Evolutionary conservation across 139 green algal genomes (phyloP).

Genomic region (Deuterostichococcus epilithicus): DNA sequence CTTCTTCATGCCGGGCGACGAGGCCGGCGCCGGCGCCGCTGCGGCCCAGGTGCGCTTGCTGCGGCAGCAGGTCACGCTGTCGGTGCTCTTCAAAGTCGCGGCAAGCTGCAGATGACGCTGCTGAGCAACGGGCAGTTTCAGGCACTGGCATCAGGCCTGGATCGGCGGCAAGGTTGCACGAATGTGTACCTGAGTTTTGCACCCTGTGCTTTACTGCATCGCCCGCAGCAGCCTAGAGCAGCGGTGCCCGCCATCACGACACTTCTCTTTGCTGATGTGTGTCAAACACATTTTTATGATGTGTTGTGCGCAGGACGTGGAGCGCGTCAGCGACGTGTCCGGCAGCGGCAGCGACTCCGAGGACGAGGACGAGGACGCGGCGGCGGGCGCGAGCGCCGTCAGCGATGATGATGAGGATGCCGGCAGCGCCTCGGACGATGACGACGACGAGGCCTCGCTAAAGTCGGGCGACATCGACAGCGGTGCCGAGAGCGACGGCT

Average conservation of each 20-base stretch:
- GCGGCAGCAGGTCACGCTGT: too few relatives aligned
- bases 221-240: too few relatives aligned
- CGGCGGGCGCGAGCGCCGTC: neutral
- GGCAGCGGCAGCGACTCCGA: slow-evolving; percentile 7
- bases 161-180: too few relatives aligned
- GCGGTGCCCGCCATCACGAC: too few relatives aligned
- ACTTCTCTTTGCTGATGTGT: too few relatives aligned
- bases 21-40: slow-evolving; percentile 11
- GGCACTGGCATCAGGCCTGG: too few relatives aligned
- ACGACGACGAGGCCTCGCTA: slow-evolving; percentile 18
- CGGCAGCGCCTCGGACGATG: slow-evolving; percentile 11
- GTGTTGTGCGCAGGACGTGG: neutral
- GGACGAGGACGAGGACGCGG: slow-evolving; percentile 6
- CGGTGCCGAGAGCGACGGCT: slow-evolving; percentile 69
- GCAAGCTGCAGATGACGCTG: too few relatives aligned
- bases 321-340: neutral
- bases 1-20: slow-evolving; percentile 69
- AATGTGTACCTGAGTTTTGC: too few relatives aligned
- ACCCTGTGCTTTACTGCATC: too few relatives aligned
- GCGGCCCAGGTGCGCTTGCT: neutral
- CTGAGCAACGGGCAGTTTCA: too few relatives aligned
- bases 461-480: slow-evolving; percentile 22
- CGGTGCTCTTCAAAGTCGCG: too few relatives aligned
- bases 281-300: too few relatives aligned
- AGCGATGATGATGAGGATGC: slow-evolving; percentile 14